These are phyloP conservation scores for Cyclotella distinguenda DNA, from an alignment of 108 stramenopile genomes.

Conservation along the genomic window DNA sequence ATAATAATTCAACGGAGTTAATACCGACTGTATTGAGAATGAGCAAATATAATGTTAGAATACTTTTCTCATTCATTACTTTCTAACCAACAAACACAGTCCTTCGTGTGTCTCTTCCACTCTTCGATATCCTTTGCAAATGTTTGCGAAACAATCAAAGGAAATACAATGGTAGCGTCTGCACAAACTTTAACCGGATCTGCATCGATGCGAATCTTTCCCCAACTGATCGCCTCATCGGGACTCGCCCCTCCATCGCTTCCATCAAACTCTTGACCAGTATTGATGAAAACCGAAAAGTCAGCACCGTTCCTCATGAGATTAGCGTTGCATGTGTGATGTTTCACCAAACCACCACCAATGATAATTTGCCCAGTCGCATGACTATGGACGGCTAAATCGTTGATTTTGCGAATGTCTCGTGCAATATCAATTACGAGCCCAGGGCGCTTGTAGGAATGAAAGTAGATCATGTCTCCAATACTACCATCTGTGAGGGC, in stretches of 20 bases:
- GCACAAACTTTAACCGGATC: conserved; percentile 94
- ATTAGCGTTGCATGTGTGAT: conserved; percentile 99
- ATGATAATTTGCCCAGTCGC: conserved; percentile 97
- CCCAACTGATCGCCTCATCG: conserved; percentile 98
- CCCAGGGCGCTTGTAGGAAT: conserved; percentile 96
- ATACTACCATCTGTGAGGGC: conserved; percentile 98
- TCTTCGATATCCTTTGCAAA: conserved; percentile 94
- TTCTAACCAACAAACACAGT: conserved; percentile 70
- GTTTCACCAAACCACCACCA: conserved; percentile 98
- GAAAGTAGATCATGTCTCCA: conserved; percentile 99
- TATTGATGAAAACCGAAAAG: conserved; percentile 97
- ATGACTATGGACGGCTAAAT: conserved; percentile 88
- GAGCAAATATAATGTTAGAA: no score
- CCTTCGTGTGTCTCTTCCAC: conserved; percentile 70
- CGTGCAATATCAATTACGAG: conserved; percentile 93
- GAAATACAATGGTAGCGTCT: conserved; percentile 96
- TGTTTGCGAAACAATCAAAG: conserved; percentile 95
- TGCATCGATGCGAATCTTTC: conserved; percentile 94
- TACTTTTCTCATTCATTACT: no score
- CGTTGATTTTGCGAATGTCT: conserved; percentile 96
- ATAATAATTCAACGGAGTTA: no score
- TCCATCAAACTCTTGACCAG: conserved; percentile 97
- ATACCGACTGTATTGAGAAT: no score
- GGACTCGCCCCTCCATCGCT: conserved; percentile 96
- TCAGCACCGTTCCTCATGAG: conserved; percentile 99